These are phyloP conservation scores for Physaria fendleri DNA, from an alignment of 345 rosid species.

Conservation along the genomic window DNA sequence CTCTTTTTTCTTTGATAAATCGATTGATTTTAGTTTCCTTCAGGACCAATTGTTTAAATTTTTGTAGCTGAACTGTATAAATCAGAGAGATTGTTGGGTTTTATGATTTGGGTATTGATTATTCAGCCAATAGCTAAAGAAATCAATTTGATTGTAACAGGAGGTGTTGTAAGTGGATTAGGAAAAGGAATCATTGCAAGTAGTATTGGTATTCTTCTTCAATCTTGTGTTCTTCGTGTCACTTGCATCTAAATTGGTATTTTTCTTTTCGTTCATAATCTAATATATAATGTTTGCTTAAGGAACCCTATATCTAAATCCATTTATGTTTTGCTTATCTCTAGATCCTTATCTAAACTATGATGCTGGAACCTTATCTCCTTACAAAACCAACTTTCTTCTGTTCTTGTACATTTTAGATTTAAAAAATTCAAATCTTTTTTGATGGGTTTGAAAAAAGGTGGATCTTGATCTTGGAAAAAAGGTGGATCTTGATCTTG, in stretches of 20 bases:
- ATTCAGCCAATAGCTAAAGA: no score
- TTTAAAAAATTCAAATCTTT: not conserved
- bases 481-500: constrained; percentile 74
- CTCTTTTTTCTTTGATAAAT: no score
- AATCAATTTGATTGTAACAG: constrained; percentile 46
- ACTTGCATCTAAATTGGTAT: constrained; percentile 69
- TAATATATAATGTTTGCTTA: not conserved
- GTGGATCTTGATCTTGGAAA: constrained; percentile 73
- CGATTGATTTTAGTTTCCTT: no score
- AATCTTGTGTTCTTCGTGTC: constrained; percentile 70
- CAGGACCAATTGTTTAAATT: no score
- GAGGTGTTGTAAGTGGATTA: constrained; percentile 59
- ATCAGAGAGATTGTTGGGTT: no score
- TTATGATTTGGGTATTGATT: no score
- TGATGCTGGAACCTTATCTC: constrained; percentile 95
- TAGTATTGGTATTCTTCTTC: constrained; percentile 53
- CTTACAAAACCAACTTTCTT: constrained; percentile 23
- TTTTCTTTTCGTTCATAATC: not conserved
- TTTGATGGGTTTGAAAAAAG: constrained; percentile 27
- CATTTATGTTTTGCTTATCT: not conserved
- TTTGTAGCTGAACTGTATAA: no score
- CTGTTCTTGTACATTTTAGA: not conserved
- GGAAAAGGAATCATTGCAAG: constrained; percentile 63
- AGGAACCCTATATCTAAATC: not conserved
- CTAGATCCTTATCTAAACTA: constrained; percentile 86